These are phyloP conservation scores for Begonia masoniana DNA, from an alignment of 306 rosid species.

Conservation along the genomic window DNA sequence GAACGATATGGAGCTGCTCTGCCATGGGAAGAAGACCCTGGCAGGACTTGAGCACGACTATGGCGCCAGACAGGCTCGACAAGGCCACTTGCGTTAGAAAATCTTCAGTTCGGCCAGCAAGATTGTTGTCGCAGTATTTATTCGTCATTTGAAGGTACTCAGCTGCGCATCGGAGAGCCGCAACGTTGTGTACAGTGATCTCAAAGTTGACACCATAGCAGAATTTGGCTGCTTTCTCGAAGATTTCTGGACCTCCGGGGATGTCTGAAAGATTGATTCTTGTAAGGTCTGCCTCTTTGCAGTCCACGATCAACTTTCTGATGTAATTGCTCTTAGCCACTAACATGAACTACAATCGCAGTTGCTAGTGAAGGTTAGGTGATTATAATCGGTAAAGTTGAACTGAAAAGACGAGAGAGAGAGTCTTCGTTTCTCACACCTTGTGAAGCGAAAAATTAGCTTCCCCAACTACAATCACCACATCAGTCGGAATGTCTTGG, in stretches of 20 bases:
- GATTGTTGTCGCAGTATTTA: slow-evolving; percentile 49
- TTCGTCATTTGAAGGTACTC: slow-evolving; percentile 75
- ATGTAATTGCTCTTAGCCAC: slow-evolving; percentile 81
- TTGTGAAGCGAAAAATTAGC: slow-evolving; percentile 66
- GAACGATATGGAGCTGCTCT: slow-evolving; percentile 29
- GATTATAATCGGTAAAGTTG: too few relatives aligned
- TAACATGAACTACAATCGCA: slow-evolving; percentile 52
- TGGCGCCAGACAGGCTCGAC: slow-evolving; percentile 42
- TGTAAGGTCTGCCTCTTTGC: slow-evolving; percentile 44
- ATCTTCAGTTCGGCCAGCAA: slow-evolving; percentile 55
- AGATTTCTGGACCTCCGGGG: slow-evolving; percentile 80
- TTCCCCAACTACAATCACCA: slow-evolving; percentile 51
- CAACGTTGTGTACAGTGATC: slow-evolving; percentile 63
- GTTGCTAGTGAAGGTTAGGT: too few relatives aligned
- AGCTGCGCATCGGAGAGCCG: slow-evolving; percentile 69
- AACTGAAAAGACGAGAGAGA: too few relatives aligned
- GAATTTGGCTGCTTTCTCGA: slow-evolving; percentile 85
- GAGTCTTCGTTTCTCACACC: slow-evolving; percentile 20
- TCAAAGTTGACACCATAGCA: slow-evolving; percentile 89
- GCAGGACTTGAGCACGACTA: slow-evolving; percentile 56
- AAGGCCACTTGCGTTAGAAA: slow-evolving; percentile 60
- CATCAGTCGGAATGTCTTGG: slow-evolving; percentile 70
- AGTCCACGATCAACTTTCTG: slow-evolving; percentile 55
- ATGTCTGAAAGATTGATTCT: slow-evolving; percentile 44
- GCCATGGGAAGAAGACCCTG: slow-evolving; percentile 41